A percentile compares a stretch with the other conserved stretches of the same genome.
phyloP scores from a whole-genome alignment of 805 yeast genomes.

The Schwanniomyces vanrijiae region DNA sequence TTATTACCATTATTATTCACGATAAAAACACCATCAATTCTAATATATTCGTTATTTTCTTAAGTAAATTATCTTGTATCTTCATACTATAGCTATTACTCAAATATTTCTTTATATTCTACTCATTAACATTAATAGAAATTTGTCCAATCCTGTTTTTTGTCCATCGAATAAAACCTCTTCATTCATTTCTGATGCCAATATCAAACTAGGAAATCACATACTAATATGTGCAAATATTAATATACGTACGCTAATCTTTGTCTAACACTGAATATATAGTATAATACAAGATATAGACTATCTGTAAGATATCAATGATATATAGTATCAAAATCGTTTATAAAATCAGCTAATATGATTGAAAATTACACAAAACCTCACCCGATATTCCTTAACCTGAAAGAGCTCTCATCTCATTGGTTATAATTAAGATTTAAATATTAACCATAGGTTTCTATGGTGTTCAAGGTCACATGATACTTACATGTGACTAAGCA shows the following conservation, averaged over 20 bases:
- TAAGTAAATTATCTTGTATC: no score
- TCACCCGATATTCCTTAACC: not conserved
- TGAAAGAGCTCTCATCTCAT: conserved; percentile 2
- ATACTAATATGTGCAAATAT: not conserved
- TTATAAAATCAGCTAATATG: conserved; percentile 6
- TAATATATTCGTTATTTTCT: no score
- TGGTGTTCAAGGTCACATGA: no score
- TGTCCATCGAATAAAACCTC: not conserved
- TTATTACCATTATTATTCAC: no score
- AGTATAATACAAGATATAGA: conserved; percentile 2
- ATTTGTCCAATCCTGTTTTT: not conserved
- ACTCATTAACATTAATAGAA: not conserved
- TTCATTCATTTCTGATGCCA: not conserved
- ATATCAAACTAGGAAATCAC: not conserved
- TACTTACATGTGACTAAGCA: not conserved
- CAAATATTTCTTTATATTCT: not conserved
- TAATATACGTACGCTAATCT: not conserved
- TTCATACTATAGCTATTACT: not conserved
- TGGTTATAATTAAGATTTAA: not conserved
- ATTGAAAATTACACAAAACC: conserved; percentile 4
- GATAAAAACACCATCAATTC: no score
- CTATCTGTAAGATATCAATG: not conserved
- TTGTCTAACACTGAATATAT: conserved; percentile 1
- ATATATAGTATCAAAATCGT: not conserved
- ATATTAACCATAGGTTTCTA: not conserved